These are phyloP conservation scores for Pseudopyrenochaeta lycopersici DNA, from an alignment of 2,329 filamentous ascomycete genomes.

Conservation along the genomic window DNA sequence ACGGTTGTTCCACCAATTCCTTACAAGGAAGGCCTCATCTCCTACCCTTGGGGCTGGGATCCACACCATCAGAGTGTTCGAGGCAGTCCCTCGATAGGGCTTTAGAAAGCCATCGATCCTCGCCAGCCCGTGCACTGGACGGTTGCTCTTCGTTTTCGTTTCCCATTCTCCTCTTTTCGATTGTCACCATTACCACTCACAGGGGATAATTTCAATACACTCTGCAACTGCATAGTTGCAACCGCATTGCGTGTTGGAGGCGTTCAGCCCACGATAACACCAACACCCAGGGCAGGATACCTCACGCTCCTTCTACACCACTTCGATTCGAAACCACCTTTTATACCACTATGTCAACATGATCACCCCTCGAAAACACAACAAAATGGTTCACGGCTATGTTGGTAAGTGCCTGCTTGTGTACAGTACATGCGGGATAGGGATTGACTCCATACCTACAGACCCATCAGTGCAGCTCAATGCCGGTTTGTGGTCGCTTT, in stretches of 20 bases:
- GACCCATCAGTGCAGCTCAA: slow-evolving; percentile 49
- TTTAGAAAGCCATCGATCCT: slow-evolving; percentile 28
- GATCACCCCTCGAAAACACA: slow-evolving; percentile 32
- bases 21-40: slow-evolving; percentile 28
- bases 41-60: slow-evolving; percentile 27
- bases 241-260: slow-evolving; percentile 6
- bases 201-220: not conserved
- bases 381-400: slow-evolving; percentile 31
- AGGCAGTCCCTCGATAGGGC: slow-evolving; percentile 18
- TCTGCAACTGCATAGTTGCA: not conserved
- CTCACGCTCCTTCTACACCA: slow-evolving; percentile 10
- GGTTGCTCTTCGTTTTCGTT: slow-evolving; percentile 16
- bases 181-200: slow-evolving; percentile 10
- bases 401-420: slow-evolving; percentile 15
- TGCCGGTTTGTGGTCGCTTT: slow-evolving; percentile 50
- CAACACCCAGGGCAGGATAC: not conserved
- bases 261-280: not conserved
- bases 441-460: no score
- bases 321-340: slow-evolving; percentile 14
- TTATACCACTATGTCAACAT: slow-evolving; percentile 29
- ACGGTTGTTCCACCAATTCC: slow-evolving; percentile 40
- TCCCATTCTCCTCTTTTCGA: slow-evolving; percentile 17
- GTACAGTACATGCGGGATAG: no score
- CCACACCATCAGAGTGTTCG: slow-evolving; percentile 17
- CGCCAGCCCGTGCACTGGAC: slow-evolving; percentile 16